These are phyloP conservation scores for Phytomonas francai DNA, from an alignment of 208 protist species.

Conservation along the genomic window DNA sequence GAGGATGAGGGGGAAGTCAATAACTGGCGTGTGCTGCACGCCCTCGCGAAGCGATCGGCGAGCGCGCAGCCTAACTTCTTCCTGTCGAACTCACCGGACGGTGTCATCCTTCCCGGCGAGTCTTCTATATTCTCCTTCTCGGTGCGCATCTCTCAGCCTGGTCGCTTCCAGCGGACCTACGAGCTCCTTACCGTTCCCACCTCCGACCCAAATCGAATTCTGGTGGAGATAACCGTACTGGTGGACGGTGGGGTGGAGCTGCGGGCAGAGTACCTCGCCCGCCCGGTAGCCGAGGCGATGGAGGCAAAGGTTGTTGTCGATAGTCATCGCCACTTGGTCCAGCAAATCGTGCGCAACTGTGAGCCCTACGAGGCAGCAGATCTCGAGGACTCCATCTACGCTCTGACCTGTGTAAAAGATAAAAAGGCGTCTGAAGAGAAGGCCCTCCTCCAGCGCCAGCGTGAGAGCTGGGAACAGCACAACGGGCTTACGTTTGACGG, in stretches of 20 bases:
- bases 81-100: conserved; percentile 56
- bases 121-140: conserved; percentile 54
- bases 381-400: conserved; percentile 23
- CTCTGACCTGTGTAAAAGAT: conserved; percentile 16
- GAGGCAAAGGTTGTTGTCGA: conserved; percentile 30
- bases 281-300: conserved; percentile 22
- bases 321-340: conserved; percentile 33
- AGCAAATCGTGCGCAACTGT: conserved; percentile 22
- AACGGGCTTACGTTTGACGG: conserved; percentile 38
- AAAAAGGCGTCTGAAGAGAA: conserved; percentile 10
- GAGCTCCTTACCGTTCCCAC: conserved; percentile 79
- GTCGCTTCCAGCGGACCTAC: conserved; percentile 46
- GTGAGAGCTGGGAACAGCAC: conserved; percentile 26
- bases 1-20: not conserved
- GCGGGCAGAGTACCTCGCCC: not conserved
- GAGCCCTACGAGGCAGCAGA: conserved; percentile 32
- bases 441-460: conserved; percentile 15
- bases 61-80: conserved; percentile 36
- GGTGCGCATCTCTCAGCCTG: conserved; percentile 37
- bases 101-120: conserved; percentile 63
- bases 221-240: conserved; percentile 40
- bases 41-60: conserved; percentile 25
- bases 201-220: conserved; percentile 31
- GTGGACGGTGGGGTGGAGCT: not conserved
- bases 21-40: conserved; percentile 17